A percentile compares a stretch with the other conserved stretches of the same genome.
Conservation (phyloP, 345 rosid species). For the Dimocarpus longan region DNA sequence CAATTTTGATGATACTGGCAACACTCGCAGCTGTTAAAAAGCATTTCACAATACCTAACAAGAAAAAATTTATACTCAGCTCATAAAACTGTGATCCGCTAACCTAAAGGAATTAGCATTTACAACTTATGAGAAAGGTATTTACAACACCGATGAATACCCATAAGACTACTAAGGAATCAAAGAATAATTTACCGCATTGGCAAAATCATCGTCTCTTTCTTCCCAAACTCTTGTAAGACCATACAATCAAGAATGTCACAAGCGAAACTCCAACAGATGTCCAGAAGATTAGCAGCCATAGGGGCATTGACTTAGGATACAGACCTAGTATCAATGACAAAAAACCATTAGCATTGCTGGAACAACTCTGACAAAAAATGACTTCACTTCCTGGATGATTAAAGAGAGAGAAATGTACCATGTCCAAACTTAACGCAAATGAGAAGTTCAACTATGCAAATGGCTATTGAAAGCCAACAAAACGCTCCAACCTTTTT, state of each 20-base stretch:
- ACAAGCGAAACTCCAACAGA: conserved; percentile 59
- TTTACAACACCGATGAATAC: conserved; percentile 41
- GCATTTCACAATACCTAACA: conserved; percentile 20
- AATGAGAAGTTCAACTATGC: conserved; percentile 94
- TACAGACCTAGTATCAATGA: conserved; percentile 60
- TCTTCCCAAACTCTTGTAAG: conserved; percentile 55
- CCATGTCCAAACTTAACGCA: conserved; percentile 98
- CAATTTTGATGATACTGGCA: conserved; percentile 12
- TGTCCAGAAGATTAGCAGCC: conserved; percentile 77
- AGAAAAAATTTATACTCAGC: conserved; percentile 12
- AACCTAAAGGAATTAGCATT: conserved; percentile 44
- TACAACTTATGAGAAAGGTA: conserved; percentile 43
- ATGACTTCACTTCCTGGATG: background rate
- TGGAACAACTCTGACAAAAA: background rate
- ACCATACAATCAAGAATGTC: conserved; percentile 67
- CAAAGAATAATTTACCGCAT: conserved; percentile 39
- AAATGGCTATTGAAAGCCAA: conserved; percentile 95
- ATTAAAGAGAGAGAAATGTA: conserved; percentile 26
- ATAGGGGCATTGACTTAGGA: conserved; percentile 81
- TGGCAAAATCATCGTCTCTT: conserved; percentile 61
- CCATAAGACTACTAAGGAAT: conserved; percentile 32
- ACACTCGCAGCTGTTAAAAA: background rate
- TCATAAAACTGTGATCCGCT: conserved; percentile 31
- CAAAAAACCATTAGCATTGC: background rate
- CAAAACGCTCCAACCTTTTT: conserved; percentile 98